These are phyloP conservation scores for Penicillium tannophilum DNA, from an alignment of 495 filamentous ascomycete genomes.

Conservation along the genomic window DNA sequence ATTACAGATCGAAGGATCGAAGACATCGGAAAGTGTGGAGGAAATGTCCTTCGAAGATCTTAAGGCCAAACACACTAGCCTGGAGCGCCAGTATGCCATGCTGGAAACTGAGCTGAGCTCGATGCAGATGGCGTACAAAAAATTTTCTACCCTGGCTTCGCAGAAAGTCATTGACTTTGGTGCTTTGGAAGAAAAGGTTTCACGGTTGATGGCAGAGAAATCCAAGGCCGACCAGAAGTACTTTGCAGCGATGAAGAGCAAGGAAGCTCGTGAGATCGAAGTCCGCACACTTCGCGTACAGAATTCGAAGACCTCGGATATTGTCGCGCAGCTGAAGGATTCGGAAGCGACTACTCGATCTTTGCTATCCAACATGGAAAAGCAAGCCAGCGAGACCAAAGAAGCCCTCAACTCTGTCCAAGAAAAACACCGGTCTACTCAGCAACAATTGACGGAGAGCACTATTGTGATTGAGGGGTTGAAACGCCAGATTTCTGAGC, in stretches of 20 bases:
- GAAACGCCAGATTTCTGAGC: constrained; percentile 74
- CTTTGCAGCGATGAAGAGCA: constrained; percentile 90
- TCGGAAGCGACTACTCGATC: constrained; percentile 63
- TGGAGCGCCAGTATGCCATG: constrained; percentile 77
- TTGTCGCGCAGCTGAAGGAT: constrained; percentile 90
- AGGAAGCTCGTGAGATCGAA: constrained; percentile 77
- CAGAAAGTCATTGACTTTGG: constrained; percentile 80
- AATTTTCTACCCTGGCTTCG: constrained; percentile 76
- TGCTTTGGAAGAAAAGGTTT: constrained; percentile 76
- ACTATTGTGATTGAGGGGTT: constrained; percentile 67
- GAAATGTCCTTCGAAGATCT: constrained; percentile 66
- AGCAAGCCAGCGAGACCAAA: constrained; percentile 80
- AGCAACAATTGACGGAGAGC: constrained; percentile 69
- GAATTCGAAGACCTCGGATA: constrained; percentile 88
- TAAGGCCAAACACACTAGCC: constrained; percentile 65
- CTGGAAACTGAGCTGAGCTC: constrained; percentile 84
- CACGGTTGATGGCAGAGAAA: constrained; percentile 80
- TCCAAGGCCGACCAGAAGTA: constrained; percentile 97
- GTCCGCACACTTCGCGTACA: constrained; percentile 75
- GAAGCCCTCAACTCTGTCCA: constrained; percentile 68
- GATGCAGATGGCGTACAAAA: constrained; percentile 85
- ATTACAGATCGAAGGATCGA: constrained; percentile 49
- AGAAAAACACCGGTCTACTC: constrained; percentile 67
- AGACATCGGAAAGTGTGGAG: constrained; percentile 41
- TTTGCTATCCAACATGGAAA: constrained; percentile 81